Percentiles rank a stretch among this genome's conserved stretches.
Evolutionary conservation across 2,329 filamentous ascomycete genomes (phyloP).

Genomic region (Penicillium glabrum): DNA sequence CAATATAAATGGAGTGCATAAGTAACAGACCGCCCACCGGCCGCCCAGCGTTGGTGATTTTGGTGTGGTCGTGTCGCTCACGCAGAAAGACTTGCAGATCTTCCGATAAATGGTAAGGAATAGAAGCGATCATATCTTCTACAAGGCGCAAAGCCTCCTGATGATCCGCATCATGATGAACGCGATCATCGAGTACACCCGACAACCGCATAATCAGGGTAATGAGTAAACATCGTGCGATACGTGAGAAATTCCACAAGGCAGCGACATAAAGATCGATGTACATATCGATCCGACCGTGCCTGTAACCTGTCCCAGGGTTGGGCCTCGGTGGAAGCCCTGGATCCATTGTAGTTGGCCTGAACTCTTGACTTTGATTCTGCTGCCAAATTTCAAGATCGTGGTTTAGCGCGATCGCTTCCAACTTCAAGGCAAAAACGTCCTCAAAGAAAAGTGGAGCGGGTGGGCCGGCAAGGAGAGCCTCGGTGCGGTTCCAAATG

Average conservation of each 20-base stretch:
- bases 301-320: not conserved
- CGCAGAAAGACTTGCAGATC: not conserved
- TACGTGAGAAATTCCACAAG: not conserved
- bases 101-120: not conserved
- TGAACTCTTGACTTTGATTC: not conserved
- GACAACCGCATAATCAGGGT: not conserved
- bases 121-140: not conserved
- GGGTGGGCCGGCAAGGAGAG: not conserved
- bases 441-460: not conserved
- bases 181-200: not conserved
- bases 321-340: not conserved
- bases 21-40: not conserved
- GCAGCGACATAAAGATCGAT: not conserved
- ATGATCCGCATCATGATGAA: not conserved
- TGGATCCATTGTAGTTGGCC: not conserved
- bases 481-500: not conserved
- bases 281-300: not conserved
- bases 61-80: not conserved
- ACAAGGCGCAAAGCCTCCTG: not conserved
- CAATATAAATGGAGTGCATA: not conserved
- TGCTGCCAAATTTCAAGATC: not conserved
- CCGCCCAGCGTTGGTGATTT: not conserved
- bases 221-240: not conserved
- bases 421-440: not conserved
- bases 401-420: not conserved